These are phyloP conservation scores for Actinomortierella wolfii DNA, from an alignment of 371 early-diverging fungal genomes.

Conservation along the genomic window DNA sequence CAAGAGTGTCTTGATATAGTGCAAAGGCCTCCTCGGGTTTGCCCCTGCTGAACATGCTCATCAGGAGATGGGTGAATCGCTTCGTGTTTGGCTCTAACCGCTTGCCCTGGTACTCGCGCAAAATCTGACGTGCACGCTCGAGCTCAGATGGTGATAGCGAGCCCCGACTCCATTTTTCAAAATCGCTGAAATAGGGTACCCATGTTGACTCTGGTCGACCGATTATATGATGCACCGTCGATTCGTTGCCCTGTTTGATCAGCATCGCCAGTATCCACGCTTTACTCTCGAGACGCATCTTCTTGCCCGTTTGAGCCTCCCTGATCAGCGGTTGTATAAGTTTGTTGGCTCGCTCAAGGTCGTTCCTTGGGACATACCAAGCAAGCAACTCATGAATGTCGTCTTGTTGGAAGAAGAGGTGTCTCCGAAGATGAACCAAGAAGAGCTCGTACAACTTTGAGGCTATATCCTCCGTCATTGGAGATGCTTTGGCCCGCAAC, in stretches of 20 bases:
- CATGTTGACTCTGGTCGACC: not conserved
- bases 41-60: constrained; percentile 3
- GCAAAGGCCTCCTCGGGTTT: constrained; percentile 17
- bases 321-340: too few species aligned
- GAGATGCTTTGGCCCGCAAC: constrained; percentile 13
- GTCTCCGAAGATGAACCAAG: too few species aligned
- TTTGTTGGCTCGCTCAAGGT: too few species aligned
- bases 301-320: too few species aligned
- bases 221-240: constrained; percentile 3
- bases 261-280: constrained; percentile 19
- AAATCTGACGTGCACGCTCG: not conserved
- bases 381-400: too few species aligned
- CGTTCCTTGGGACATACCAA: too few species aligned
- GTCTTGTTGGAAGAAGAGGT: too few species aligned
- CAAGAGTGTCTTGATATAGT: constrained; percentile 24
- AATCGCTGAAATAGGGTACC: too few species aligned
- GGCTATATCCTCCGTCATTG: constrained; percentile 14
- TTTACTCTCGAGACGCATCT: too few species aligned
- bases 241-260: constrained; percentile 26
- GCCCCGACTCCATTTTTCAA: too few species aligned
- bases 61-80: constrained; percentile 19
- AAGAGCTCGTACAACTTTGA: constrained; percentile 9
- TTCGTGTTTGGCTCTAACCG: constrained; percentile 21
- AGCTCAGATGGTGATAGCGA: too few species aligned
- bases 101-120: constrained; percentile 3